Percentiles rank a stretch among this genome's conserved stretches.
Evolutionary conservation across 176 grass and related monocot species (phyloP).

Genomic region (Oryza nivara): DNA sequence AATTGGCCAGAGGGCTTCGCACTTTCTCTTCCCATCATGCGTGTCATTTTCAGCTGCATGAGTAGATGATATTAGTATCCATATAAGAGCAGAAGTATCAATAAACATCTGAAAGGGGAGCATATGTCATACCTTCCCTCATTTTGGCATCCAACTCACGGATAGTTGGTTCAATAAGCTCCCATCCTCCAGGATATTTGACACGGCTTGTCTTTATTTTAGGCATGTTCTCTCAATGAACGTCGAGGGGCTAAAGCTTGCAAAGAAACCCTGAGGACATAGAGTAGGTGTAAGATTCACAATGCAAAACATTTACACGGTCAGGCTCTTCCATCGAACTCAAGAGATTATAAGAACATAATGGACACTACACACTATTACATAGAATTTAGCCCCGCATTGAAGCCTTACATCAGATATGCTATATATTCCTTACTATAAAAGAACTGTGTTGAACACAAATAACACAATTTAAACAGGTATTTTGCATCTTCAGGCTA

Average conservation of each 20-base stretch:
- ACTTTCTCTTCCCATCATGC: constrained; percentile 88
- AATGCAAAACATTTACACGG: neutral
- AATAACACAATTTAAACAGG: too few relatives aligned
- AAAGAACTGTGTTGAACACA: neutral
- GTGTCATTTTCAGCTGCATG: constrained; percentile 90
- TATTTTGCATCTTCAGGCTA: too few relatives aligned
- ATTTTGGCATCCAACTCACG: constrained; percentile 89
- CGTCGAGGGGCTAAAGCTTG: neutral
- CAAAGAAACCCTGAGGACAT: neutral
- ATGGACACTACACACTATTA: neutral
- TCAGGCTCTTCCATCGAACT: neutral
- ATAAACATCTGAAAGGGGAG: neutral
- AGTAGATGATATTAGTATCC: neutral
- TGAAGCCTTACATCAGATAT: neutral
- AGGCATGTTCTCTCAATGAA: constrained; percentile 49
- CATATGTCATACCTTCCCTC: constrained; percentile 62
- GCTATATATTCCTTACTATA: neutral
- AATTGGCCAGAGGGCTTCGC: constrained; percentile 86
- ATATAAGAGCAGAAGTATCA: constrained; percentile 7
- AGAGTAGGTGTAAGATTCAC: neutral
- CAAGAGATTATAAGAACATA: neutral
- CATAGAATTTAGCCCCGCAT: neutral
- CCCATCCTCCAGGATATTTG: constrained; percentile 87
- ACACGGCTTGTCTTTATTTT: constrained; percentile 87
- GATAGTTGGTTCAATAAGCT: constrained; percentile 84